phyloP scores from a whole-genome alignment of 352 stramenopile species.

The Phytophthora uliginosa region DNA sequence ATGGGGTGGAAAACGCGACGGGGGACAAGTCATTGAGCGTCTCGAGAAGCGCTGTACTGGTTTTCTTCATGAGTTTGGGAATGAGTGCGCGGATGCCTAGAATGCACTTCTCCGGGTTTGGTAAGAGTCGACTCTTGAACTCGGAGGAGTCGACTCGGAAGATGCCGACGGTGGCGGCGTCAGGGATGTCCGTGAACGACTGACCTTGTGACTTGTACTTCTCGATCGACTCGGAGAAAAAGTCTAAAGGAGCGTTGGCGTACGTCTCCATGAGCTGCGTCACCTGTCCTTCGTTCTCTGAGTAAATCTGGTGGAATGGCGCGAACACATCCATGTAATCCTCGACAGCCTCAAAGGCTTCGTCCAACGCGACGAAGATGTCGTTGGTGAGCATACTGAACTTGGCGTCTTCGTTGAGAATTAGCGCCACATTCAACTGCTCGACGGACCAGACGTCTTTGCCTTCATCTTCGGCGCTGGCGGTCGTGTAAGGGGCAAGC shows the following conservation, averaged over 20 bases:
- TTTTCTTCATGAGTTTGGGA: conserved; percentile 93
- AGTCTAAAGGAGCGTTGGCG: conserved; percentile 74
- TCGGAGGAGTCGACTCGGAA: conserved; percentile 91
- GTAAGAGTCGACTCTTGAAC: conserved; percentile 91
- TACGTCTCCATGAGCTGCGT: conserved; percentile 74
- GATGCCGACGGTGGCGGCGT: conserved; percentile 91
- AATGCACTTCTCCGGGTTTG: conserved; percentile 91
- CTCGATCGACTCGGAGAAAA: conserved; percentile 86
- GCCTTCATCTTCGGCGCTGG: conserved; percentile 86
- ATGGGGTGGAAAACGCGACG: conserved; percentile 77
- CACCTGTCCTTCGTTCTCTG: conserved; percentile 87
- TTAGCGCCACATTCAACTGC: conserved; percentile 81
- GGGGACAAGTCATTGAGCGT: conserved; percentile 89
- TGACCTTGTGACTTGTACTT: conserved; percentile 84
- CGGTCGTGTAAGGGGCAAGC: conserved; percentile 81
- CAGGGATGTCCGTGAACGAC: conserved; percentile 88
- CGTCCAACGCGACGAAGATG: conserved; percentile 86
- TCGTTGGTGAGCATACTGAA: conserved; percentile 89
- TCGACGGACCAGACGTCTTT: conserved; percentile 86
- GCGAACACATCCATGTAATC: conserved; percentile 93
- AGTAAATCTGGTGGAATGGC: conserved; percentile 89
- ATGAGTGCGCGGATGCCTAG: conserved; percentile 83
- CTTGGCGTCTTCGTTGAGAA: conserved; percentile 85
- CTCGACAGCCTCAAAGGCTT: conserved; percentile 83
- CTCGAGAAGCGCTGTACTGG: conserved; percentile 82